Conservation (phyloP, 257 asterid genomes). For the Ehretia macrophylla region DNA sequence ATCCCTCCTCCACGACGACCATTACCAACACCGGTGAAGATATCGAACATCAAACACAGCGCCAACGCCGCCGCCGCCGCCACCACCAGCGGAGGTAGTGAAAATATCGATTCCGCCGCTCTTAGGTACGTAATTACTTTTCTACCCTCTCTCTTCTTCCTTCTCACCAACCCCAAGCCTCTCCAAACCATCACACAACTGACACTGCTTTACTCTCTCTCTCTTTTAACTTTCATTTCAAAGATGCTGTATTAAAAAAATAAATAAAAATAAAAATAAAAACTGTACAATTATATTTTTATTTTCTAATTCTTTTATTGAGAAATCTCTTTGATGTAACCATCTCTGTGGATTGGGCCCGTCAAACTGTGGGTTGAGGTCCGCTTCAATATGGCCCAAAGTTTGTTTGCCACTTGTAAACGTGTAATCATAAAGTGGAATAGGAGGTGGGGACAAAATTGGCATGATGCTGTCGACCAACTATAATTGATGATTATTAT, state of each 20-base stretch:
- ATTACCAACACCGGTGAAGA: constrained; percentile 49
- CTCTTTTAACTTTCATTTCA: not conserved
- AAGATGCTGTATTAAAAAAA: no score
- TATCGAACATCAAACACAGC: constrained; percentile 39
- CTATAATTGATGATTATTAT: not conserved
- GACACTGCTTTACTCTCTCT: constrained; percentile 1
- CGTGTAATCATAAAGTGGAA: no score
- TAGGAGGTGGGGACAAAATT: no score
- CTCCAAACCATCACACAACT: constrained; percentile 42
- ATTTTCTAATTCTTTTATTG: no score
- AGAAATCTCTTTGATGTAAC: not conserved
- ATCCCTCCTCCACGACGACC: constrained; percentile 42
- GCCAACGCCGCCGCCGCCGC: constrained; percentile 14
- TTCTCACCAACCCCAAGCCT: constrained; percentile 28
- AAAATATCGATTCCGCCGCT: constrained; percentile 13
- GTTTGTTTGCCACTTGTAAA: not conserved
- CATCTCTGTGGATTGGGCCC: not conserved
- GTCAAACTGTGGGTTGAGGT: not conserved
- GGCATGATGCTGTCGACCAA: not conserved
- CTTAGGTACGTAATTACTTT: constrained; percentile 12
- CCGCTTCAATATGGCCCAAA: not conserved
- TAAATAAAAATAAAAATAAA: no score
- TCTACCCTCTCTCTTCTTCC: constrained; percentile 20
- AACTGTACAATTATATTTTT: no score
- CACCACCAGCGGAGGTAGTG: constrained; percentile 20